phyloP scores from a whole-genome alignment of 2,329 filamentous ascomycete species.

The Aspergillus persii region DNA sequence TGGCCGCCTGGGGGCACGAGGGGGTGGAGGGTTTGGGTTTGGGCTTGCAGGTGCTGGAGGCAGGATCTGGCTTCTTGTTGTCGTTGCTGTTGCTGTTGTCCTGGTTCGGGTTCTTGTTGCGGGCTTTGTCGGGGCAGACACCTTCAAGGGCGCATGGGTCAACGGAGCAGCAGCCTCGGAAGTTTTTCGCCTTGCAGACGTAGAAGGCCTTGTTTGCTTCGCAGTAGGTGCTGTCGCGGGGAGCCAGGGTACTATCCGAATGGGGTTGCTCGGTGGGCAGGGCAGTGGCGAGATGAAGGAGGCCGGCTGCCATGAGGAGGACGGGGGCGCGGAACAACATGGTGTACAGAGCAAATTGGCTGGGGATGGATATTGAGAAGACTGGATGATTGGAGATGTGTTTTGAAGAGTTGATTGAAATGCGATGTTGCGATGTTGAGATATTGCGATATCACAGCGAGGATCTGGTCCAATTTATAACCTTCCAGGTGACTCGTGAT shows the following conservation, averaged over 20 bases:
- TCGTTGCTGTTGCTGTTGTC: no score
- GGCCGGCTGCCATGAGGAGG: not conserved
- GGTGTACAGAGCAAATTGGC: not conserved
- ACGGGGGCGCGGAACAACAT: not conserved
- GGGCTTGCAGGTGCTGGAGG: no score
- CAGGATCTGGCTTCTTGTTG: no score
- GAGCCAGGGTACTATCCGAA: not conserved
- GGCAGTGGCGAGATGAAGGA: not conserved
- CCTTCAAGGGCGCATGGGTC: conserved; percentile 3
- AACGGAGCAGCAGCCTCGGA: conserved; percentile 10
- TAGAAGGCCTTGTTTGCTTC: not conserved
- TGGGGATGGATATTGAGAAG: not conserved
- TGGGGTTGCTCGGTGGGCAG: not conserved
- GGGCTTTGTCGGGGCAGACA: not conserved
- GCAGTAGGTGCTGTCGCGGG: conserved; percentile 5
- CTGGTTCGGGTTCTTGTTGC: no score
- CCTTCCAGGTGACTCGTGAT: no score
- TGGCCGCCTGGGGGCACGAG: no score
- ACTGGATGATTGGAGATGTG: no score
- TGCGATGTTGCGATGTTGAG: not conserved
- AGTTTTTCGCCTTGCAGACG: conserved; percentile 1
- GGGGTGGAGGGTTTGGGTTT: no score
- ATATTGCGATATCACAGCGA: not conserved
- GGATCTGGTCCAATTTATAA: not conserved
- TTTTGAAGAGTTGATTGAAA: no score